These are phyloP conservation scores for Neurospora sp. DNA, from an alignment of 495 filamentous ascomycete species.

Conservation along the genomic window DNA sequence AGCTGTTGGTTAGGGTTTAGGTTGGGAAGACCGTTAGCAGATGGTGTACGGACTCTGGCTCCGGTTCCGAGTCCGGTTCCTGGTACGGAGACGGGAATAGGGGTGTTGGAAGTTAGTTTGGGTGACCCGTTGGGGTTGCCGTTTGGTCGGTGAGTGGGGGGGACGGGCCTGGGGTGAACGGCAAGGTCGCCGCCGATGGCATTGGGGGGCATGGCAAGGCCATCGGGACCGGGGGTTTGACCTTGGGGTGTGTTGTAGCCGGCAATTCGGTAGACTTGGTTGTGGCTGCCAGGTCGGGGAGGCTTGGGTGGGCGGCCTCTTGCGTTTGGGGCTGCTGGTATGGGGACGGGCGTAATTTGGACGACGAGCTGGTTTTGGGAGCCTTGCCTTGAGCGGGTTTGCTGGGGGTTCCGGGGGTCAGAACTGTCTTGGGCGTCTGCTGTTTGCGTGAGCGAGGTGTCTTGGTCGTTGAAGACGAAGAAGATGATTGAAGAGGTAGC, in stretches of 20 bases:
- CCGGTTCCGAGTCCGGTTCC: neutral
- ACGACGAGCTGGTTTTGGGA: neutral
- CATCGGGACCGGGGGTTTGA: neutral
- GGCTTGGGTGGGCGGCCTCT: neutral
- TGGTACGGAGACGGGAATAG: neutral
- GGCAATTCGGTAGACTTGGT: neutral
- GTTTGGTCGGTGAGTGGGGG: neutral
- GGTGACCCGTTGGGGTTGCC: neutral
- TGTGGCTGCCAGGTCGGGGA: slow-evolving; percentile 10
- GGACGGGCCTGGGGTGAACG: neutral
- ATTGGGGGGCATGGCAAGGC: neutral
- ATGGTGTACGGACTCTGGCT: neutral
- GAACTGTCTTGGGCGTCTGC: neutral
- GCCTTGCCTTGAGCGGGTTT: neutral
- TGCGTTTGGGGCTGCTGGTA: neutral
- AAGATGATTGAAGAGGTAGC: slow-evolving; percentile 1
- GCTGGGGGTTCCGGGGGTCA: neutral
- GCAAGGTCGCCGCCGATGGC: slow-evolving; percentile 1
- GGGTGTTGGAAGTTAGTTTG: neutral
- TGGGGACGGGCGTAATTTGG: neutral
- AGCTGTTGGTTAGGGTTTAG: neutral
- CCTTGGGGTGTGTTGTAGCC: neutral
- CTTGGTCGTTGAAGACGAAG: slow-evolving; percentile 1
- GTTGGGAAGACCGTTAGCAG: neutral
- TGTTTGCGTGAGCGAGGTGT: slow-evolving; percentile 10